Evolutionary conservation across 192 early-diverging fungal species (phyloP), one percentile per base, ranked within the genome.

Genomic region (Coemansia sp.): DNA sequence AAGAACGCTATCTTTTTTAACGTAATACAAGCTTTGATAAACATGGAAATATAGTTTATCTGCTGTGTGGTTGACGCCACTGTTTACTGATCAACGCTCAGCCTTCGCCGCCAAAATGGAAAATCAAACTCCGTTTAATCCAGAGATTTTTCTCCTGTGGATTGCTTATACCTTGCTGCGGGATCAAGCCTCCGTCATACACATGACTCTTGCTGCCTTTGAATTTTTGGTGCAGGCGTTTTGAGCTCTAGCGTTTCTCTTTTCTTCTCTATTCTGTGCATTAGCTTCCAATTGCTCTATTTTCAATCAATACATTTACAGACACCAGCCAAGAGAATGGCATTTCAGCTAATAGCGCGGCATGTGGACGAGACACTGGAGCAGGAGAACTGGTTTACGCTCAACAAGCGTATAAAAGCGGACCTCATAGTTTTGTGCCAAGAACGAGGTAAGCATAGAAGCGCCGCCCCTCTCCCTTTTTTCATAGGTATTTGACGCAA

Each of bases 341-440:
- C 74, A n/a, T 87, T 87, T 60, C 74, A 85, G 42, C 75, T 82
- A 20, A 85, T 87, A 48, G 66, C 72, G 9, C 84, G 82, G 29
- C 86, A 87, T 68, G 74, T 87, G 23, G 86, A 87, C 73, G 71
- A 84, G 62, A 74, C 82, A 9, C 66, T 87, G 20, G 86, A 86
- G 68, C 69, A 80, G 46, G 85, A 89, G 56, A 87, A 77, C 51
- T 78, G 70, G 66, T 73, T 72, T 21, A 84, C 89, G 4, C 76
- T 92, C 15, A 85, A 86, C 71, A 75, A 79, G 48, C 85, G 84
- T 66, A 82, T 86, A 68, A 86, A 87, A 60, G 90, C 88, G 8
- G 90, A 92, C 63, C 62, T 92, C 20, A 87, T 92, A 58, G 84
- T 83, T 10, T 75, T 89, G 42, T 92, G 90, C 64, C 87, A 87